Base-by-base conservation (phyloP, 2,329 filamentous ascomycete genomes). In the Ophiostoma ulmi region DNA sequence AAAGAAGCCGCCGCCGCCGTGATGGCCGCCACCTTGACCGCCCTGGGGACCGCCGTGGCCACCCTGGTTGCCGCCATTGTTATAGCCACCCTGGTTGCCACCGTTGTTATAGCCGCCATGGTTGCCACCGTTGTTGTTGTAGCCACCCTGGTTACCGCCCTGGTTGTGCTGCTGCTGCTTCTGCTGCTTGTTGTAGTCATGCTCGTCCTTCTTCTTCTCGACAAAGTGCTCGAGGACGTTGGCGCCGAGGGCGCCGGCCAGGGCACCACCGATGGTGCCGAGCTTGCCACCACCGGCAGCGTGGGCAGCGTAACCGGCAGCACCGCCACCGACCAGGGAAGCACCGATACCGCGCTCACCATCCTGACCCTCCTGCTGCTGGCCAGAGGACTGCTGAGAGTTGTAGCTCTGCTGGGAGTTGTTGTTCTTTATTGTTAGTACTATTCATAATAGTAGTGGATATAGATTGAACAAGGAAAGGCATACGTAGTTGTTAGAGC, bases 341-440 rank as follows among this genome's bases (percentile, higher is more conserved):
- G 85, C 83, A 4, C 84, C 85, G 22, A 88, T 80, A 44, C 86
- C 86, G 67, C 85, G 83, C n/a, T 88, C 86, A 44, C 68, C 68
- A 14, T 69, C 67, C 41, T 68, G 39, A 35, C 41, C 41, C 61
- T 64, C 14, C 63, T 65, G 63, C 63, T 61, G 55, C 22, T 61
- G 55, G 11, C 26, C 26, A 20, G 44, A 52, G 22, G 31, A 26
- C 22, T 26, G 26, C 26, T 39, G 36, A 20, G 38, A 39, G 63
- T 48, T 68, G 52, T 58, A 26, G 44, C 44, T 20, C 17, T 48
- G 44, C 44, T 48, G 44, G 44, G 44, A 48, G 44, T 52, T 61
- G 48, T 58, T 68, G 31, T 41, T 69, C 20, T 61, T 36, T 13
- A 5, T 31, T 14, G 36, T 65, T 65, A 65, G 63, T 65, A 22